A percentile compares a stretch with the other conserved stretches of the same genome.
phyloP scores from a whole-genome alignment of 2,329 filamentous ascomycete species.

The Hypoxylon sp. region DNA sequence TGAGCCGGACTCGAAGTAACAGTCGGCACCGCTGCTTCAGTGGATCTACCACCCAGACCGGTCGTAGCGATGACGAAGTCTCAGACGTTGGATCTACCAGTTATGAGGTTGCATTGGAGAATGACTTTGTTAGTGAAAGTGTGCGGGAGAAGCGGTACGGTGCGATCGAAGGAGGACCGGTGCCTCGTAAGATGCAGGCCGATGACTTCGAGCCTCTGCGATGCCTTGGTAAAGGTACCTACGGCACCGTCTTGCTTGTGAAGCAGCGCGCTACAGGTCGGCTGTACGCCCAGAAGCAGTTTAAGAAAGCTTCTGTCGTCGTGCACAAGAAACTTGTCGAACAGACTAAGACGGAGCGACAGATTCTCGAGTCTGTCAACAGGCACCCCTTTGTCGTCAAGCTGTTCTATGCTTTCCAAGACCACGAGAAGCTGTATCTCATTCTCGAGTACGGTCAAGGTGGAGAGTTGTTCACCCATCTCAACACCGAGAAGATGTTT shows the following conservation, averaged over 20 bases:
- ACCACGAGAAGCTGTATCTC: slow-evolving; percentile 95
- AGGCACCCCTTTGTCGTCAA: slow-evolving; percentile 98
- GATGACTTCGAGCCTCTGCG: slow-evolving; percentile 90
- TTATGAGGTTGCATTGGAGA: slow-evolving; percentile 85
- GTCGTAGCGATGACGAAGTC: slow-evolving; percentile 68
- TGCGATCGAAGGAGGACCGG: slow-evolving; percentile 61
- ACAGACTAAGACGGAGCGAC: slow-evolving; percentile 96
- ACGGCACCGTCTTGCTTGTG: slow-evolving; percentile 92
- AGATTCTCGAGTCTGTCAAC: slow-evolving; percentile 94
- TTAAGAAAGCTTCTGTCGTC: slow-evolving; percentile 94
- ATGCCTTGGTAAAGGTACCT: slow-evolving; percentile 95
- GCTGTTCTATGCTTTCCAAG: slow-evolving; percentile 97
- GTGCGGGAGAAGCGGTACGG: slow-evolving; percentile 53
- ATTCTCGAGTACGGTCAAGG: slow-evolving; percentile 98
- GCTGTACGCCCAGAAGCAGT: slow-evolving; percentile 97
- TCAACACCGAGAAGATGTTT: slow-evolving; percentile 95
- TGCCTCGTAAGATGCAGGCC: slow-evolving; percentile 83
- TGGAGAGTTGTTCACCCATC: slow-evolving; percentile 94
- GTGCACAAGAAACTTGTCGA: slow-evolving; percentile 96
- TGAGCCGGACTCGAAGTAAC: slow-evolving; percentile 61
- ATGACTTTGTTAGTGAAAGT: slow-evolving; percentile 82
- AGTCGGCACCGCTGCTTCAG: slow-evolving; percentile 66
- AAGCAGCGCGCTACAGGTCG: slow-evolving; percentile 88
- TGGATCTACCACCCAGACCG: slow-evolving; percentile 60
- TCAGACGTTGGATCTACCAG: slow-evolving; percentile 75